Evolutionary conservation across 345 rosid species (phyloP).

Genomic region (Rhodamnia rubescens): DNA sequence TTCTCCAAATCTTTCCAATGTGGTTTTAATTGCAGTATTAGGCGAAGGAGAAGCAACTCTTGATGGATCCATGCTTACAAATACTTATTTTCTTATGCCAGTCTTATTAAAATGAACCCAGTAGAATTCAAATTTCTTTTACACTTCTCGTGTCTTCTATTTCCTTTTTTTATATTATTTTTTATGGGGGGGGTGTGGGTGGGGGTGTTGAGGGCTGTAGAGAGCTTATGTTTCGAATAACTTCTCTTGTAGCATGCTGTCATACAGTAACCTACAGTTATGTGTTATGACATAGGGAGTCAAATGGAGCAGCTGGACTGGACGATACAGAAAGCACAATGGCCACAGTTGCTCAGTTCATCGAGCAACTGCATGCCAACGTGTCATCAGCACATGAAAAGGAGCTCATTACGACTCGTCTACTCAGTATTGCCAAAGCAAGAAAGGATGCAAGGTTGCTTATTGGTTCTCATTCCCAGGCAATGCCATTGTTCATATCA

Average conservation of each 20-base stretch:
- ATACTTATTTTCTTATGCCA: not conserved
- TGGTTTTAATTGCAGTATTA: not conserved
- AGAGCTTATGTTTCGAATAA: not conserved
- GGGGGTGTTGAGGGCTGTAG: not conserved
- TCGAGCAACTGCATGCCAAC: slow-evolving; percentile 70
- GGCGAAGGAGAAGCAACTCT: not conserved
- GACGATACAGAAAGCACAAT: slow-evolving; percentile 46
- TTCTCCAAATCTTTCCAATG: not conserved
- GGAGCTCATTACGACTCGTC: slow-evolving; percentile 63
- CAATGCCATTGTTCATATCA: slow-evolving; percentile 82
- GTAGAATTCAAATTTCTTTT: not conserved
- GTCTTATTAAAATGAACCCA: not conserved
- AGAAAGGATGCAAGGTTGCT: slow-evolving; percentile 64
- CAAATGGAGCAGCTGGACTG: slow-evolving; percentile 28
- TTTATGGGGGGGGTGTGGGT: not conserved
- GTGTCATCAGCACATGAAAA: slow-evolving; percentile 59
- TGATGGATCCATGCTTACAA: not conserved
- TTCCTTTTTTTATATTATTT: not conserved
- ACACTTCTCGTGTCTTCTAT: not conserved
- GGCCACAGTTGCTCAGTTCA: slow-evolving; percentile 51
- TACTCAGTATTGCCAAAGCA: slow-evolving; percentile 55
- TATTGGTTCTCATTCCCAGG: slow-evolving; percentile 61
- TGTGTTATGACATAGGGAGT: slow-evolving; percentile 27
- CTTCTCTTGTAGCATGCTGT: not conserved
- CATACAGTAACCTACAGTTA: not conserved